Evolutionary conservation across 108 stramenopile species (phyloP).

Genomic region (Chaetoceros tenuissimus): DNA sequence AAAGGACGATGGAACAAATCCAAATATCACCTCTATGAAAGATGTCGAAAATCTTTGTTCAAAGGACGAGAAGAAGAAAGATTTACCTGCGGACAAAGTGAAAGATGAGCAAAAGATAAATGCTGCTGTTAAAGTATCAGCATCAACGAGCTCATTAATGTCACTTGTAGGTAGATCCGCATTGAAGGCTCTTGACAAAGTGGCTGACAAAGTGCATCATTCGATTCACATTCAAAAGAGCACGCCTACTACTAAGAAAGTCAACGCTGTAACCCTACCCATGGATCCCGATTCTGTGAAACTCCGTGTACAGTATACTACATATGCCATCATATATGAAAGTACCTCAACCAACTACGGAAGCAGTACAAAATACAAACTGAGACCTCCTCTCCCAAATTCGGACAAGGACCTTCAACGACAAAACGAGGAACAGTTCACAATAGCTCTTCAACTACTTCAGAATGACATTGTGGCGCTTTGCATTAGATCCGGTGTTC

Average conservation of each 20-base stretch:
- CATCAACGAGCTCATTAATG: slow-evolving; percentile 11
- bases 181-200: slow-evolving; percentile 14
- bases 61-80: slow-evolving; percentile 10
- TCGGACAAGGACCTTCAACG: background rate
- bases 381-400: background rate
- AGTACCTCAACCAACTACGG: background rate
- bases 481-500: slow-evolving; percentile 74
- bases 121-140: background rate
- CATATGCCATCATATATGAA: slow-evolving; percentile 3
- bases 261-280: background rate
- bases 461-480: slow-evolving; percentile 73
- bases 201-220: slow-evolving; percentile 8
- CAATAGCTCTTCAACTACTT: slow-evolving; percentile 66
- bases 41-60: background rate
- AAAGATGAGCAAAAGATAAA: background rate
- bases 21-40: background rate
- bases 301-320: background rate
- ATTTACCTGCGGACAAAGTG: background rate
- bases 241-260: background rate
- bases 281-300: background rate
- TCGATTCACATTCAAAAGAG: background rate
- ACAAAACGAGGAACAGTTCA: slow-evolving; percentile 47
- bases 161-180: slow-evolving; percentile 26
- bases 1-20: slow-evolving; percentile 6
- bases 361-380: background rate